phyloP scores from a whole-genome alignment of 805 yeast genomes.

The Candida endomychidarum region DNA sequence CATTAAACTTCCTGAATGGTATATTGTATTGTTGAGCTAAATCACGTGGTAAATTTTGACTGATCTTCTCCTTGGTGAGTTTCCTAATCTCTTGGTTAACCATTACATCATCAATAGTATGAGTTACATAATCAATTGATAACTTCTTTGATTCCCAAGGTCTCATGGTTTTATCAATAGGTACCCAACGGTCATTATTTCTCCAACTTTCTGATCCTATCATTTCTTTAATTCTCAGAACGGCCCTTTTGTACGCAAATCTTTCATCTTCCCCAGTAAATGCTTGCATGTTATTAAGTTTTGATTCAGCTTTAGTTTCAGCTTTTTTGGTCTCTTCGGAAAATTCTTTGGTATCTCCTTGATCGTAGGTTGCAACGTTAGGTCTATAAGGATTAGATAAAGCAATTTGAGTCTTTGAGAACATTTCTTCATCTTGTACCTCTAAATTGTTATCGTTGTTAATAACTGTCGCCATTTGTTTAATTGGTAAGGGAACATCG shows the following conservation, averaged over 20 bases:
- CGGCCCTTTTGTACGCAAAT: conserved; percentile 72
- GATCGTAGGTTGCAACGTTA: conserved; percentile 62
- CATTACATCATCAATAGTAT: neutral
- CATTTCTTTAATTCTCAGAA: conserved; percentile 63
- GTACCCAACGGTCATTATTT: conserved; percentile 49
- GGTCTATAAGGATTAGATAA: conserved; percentile 67
- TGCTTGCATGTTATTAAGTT: conserved; percentile 47
- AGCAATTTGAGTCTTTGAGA: conserved; percentile 59
- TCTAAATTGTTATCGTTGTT: conserved; percentile 34
- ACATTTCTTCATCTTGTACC: conserved; percentile 70
- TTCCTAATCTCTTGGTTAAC: conserved; percentile 13
- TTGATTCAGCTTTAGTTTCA: conserved; percentile 1
- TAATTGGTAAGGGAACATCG: conserved; percentile 14
- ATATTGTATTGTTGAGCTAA: conserved; percentile 20
- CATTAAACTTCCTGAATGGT: conserved; percentile 25
- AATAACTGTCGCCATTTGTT: conserved; percentile 18
- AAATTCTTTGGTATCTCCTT: conserved; percentile 33
- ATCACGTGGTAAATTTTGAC: conserved; percentile 24
- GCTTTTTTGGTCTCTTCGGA: too few relatives aligned
- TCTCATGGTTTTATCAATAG: conserved; percentile 49
- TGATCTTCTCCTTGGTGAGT: conserved; percentile 12
- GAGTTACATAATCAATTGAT: neutral
- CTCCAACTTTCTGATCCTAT: conserved; percentile 55
- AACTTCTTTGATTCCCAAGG: conserved; percentile 50
- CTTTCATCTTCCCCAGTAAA: conserved; percentile 78